A percentile compares a stretch with the other conserved stretches of the same genome.
Evolutionary conservation across 1,284 basidiomycete genomes (phyloP).

Genomic region (Laetiporus sulphureus): DNA sequence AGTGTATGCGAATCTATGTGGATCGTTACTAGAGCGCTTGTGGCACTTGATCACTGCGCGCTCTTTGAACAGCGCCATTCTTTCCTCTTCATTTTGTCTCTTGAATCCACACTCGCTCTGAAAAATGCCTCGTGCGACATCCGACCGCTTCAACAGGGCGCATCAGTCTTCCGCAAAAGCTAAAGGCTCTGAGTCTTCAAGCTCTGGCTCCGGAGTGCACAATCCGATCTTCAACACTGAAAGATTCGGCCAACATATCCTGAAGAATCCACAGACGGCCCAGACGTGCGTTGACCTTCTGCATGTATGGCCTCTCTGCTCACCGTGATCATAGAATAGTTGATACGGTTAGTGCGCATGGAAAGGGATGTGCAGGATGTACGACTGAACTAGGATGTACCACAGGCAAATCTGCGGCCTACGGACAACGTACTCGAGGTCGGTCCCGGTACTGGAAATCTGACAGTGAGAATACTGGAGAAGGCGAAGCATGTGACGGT

Average conservation of each 20-base stretch:
- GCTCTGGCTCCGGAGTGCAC: constrained; percentile 40
- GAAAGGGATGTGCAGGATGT: not conserved
- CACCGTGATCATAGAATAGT: constrained; percentile 54
- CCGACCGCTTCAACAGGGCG: constrained; percentile 70
- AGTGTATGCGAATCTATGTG: too few species aligned
- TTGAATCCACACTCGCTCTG: too few species aligned
- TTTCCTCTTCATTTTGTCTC: too few species aligned
- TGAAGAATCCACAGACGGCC: constrained; percentile 90
- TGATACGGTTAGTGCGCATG: constrained; percentile 46
- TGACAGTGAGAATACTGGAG: constrained; percentile 92
- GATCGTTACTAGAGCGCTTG: too few species aligned
- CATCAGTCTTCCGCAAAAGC: constrained; percentile 73
- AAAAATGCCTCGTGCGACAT: constrained; percentile 96
- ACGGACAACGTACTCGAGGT: constrained; percentile 97
- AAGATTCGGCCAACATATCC: constrained; percentile 93
- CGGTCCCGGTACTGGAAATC: constrained; percentile 96
- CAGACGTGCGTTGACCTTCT: constrained; percentile 68
- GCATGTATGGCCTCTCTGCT: constrained; percentile 7
- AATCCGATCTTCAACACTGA: constrained; percentile 94
- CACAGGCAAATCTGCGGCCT: constrained; percentile 88
- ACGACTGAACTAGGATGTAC: not conserved
- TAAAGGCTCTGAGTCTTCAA: constrained; percentile 37
- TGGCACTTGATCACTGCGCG: too few species aligned
- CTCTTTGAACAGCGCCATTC: too few species aligned
- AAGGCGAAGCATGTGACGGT: constrained; percentile 91